Evolutionary conservation across 1,139 yeast genomes (phyloP).

Genomic region (Blastobotrys serpentis): DNA sequence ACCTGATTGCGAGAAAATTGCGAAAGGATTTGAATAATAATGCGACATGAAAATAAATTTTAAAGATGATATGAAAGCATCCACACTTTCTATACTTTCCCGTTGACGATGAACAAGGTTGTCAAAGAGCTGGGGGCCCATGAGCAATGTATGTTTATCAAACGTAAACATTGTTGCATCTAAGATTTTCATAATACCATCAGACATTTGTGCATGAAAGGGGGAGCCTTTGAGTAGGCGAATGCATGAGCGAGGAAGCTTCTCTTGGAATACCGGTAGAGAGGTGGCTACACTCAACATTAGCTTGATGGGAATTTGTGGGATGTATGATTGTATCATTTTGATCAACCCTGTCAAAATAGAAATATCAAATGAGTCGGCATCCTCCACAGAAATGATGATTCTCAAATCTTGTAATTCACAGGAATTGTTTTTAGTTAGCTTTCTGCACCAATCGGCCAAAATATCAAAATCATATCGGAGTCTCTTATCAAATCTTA

Average conservation of each 20-base stretch:
- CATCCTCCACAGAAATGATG: slow-evolving; percentile 59
- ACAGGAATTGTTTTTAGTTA: slow-evolving; percentile 19
- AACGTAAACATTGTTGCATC: slow-evolving; percentile 24
- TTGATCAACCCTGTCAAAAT: slow-evolving; percentile 52
- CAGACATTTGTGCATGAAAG: slow-evolving; percentile 29
- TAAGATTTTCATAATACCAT: slow-evolving; percentile 26
- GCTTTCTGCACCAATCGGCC: slow-evolving; percentile 45
- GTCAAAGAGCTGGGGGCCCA: slow-evolving; percentile 17
- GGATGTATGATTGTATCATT: slow-evolving; percentile 44
- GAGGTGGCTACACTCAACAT: slow-evolving; percentile 58
- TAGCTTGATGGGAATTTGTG: slow-evolving; percentile 44
- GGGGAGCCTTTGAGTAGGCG: slow-evolving; percentile 29
- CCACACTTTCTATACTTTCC: slow-evolving; percentile 43
- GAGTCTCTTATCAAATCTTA: slow-evolving; percentile 39
- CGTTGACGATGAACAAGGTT: slow-evolving; percentile 30
- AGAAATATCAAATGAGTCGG: slow-evolving; percentile 56
- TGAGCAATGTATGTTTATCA: slow-evolving; percentile 13
- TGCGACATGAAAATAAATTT: slow-evolving; percentile 68
- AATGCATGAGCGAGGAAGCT: slow-evolving; percentile 38
- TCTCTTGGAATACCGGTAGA: slow-evolving; percentile 45
- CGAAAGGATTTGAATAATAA: slow-evolving; percentile 66
- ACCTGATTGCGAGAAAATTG: slow-evolving; percentile 42
- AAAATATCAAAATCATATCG: slow-evolving; percentile 56
- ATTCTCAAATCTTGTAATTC: slow-evolving; percentile 33
- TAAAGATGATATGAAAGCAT: slow-evolving; percentile 52